Evolutionary conservation across 495 filamentous ascomycete genomes (phyloP), one percentile per base, ranked within the genome.

Genomic region (Aspergillus homomorphus): DNA sequence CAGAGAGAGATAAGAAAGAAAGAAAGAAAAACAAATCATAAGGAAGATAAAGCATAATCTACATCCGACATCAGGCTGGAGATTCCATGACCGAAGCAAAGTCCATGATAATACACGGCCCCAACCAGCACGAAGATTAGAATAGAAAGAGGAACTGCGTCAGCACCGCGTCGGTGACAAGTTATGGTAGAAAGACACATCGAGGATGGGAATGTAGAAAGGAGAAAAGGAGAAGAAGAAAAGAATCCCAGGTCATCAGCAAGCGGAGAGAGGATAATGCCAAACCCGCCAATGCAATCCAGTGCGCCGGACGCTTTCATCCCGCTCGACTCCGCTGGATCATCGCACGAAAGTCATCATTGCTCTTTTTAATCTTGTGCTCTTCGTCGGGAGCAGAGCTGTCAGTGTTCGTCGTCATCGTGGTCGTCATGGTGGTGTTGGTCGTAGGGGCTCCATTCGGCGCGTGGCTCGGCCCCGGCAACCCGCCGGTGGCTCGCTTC

Each of bases 291-390:
- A 57, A 60, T 62, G 63, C 62, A 62, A 64, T 57, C 54, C 61
- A n/a, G 59, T 69, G 66, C 69, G 66, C 64, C 67, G 60, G 42
- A 60, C 57, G 33, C 55, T 57, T 49, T 54, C 46, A 76, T 59
- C 71, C 66, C 62, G 54, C 52, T 46, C 61, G 68, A 61, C 66
- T 73, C 59, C 65, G 62, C 65, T 73, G 69, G 64, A 93, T 85
- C 85, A 96, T 83, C 41, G 82, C 84, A 66, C 87, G 89, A 73
- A 96, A 96, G 75, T 96, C 91, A 51, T 87, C 88, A 76, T 97
- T 96, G 68, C 82, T 92, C 81, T 92, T 93, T 56, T 70, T 78
- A 52, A 66, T 70, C 54, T 69, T 70, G 20, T 46, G 63, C 19
- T 71, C 66, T 46, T 63, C 61, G 30, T 60, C 55, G 2, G 61